Conservation (phyloP, 192 early-diverging fungal species). For the Linnemannia schmuckeri region DNA sequence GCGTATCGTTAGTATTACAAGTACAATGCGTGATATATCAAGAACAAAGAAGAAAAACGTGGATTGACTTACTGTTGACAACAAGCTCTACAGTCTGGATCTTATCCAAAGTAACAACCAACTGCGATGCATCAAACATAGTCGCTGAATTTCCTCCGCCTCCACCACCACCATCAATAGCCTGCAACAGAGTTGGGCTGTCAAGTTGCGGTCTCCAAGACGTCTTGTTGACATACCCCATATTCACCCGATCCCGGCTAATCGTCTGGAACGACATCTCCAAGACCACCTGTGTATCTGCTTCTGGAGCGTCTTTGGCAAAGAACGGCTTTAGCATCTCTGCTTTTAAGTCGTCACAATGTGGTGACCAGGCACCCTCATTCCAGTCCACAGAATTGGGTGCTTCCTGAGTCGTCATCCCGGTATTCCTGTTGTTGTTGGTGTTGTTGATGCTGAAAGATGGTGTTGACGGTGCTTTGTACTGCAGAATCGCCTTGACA, state of each 20-base stretch:
- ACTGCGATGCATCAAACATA: slow-evolving; percentile 5
- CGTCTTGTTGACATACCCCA: slow-evolving; percentile 28
- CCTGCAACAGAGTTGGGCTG: slow-evolving; percentile 19
- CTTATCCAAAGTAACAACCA: slow-evolving; percentile 13
- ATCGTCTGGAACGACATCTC: slow-evolving; percentile 9
- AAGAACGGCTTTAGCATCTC: slow-evolving; percentile 27
- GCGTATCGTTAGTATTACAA: too few species aligned
- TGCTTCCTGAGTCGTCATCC: background rate
- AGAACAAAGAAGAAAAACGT: background rate
- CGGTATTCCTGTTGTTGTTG: background rate
- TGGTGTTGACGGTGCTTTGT: slow-evolving; percentile 7
- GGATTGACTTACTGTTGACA: slow-evolving; percentile 36
- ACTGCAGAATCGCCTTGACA: slow-evolving; percentile 43
- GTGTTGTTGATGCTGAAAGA: background rate
- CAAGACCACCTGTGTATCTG: slow-evolving; percentile 19
- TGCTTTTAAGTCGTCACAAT: slow-evolving; percentile 14
- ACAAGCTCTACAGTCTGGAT: slow-evolving; percentile 31
- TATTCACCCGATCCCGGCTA: background rate
- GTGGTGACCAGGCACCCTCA: background rate
- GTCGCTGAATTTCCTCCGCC: background rate
- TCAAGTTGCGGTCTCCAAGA: slow-evolving; percentile 12
- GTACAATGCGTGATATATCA: background rate
- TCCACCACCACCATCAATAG: background rate
- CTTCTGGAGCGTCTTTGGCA: slow-evolving; percentile 1
- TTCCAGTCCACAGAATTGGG: slow-evolving; percentile 21